Conservation (phyloP, 176 grass and related monocot species). For the Rhynchospora tenuis region DNA sequence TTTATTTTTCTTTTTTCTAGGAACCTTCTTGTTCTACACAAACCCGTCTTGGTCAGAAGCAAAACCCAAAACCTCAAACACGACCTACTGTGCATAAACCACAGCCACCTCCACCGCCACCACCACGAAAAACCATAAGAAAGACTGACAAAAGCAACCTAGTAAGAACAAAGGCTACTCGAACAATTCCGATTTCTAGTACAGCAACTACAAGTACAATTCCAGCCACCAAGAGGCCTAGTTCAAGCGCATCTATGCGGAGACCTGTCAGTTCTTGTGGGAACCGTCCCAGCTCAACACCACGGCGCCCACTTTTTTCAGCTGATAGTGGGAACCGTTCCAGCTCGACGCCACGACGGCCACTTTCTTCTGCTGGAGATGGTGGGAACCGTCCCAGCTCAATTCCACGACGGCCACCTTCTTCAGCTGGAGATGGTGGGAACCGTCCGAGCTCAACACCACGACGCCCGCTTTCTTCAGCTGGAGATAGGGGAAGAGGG, state of each 20-base stretch:
- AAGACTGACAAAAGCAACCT: constrained; percentile 14
- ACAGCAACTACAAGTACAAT: constrained; percentile 32
- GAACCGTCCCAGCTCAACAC: constrained; percentile 2
- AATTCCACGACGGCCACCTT: neutral
- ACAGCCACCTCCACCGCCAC: constrained; percentile 25
- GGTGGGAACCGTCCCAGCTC: constrained; percentile 9
- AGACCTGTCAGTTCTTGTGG: constrained; percentile 41
- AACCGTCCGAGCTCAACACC: constrained; percentile 8
- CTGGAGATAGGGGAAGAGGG: constrained; percentile 17
- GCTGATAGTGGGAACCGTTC: constrained; percentile 12
- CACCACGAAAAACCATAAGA: neutral
- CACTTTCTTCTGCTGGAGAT: constrained; percentile 20
- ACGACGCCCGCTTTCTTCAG: constrained; percentile 10
- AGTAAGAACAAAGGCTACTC: constrained; percentile 31
- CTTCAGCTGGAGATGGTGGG: constrained; percentile 25
- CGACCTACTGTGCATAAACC: constrained; percentile 29
- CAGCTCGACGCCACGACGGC: constrained; percentile 2
- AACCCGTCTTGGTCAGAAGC: constrained; percentile 26
- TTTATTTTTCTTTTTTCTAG: constrained; percentile 20
- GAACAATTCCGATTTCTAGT: constrained; percentile 28
- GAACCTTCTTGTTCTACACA: constrained; percentile 20
- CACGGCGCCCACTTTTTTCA: constrained; percentile 9
- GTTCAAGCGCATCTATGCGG: constrained; percentile 18
- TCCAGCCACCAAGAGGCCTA: constrained; percentile 26
- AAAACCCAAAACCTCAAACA: constrained; percentile 36